Evolutionary conservation across 129 eudicot genomes (phyloP), one percentile per base, ranked within the genome.

Genomic region (Saposhnikovia divaricata): DNA sequence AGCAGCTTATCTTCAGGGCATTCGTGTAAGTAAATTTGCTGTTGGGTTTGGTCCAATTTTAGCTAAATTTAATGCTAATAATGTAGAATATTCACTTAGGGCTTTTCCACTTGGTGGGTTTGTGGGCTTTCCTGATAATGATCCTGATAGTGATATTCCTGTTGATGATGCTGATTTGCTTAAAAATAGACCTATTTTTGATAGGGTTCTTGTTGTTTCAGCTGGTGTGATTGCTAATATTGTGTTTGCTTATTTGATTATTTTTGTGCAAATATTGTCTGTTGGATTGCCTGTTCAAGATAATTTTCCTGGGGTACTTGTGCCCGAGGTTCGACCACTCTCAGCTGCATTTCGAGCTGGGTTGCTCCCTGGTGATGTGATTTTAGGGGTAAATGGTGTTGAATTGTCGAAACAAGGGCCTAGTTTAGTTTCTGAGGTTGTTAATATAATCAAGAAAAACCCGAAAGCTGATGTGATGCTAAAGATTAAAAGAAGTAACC

Each of bases 51-150:
- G 99, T 83, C 99, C 97, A 9, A 87, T 95, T 80, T 86, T 95
- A 76, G 99, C 99, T 80, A 90, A 92, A 75, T 88, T 95, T 72
- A 90, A 92, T 83, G 87, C 96, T 0, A 87, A 90, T 4, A 92
- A 95, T 78, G 99, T 95, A 3, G 99, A 95, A 86, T 95, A 95
- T 77, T 95, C 99, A 5, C 72, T 95, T 81, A 84, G 99, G 76
- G 97, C 99, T 37, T 87, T 95, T 83, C 99, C 99, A 53, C 86
- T 95, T 50, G 97, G 97, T 72, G 97, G 99, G 57, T 95, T 92
- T 88, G 97, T 95, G 75, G 99, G 94, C n/a, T 95, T 95, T 79
- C 99, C 97, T 76, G 97, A 92, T 92, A 92, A 90, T 84, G 99
- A 95, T 85, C 96, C 99, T 7, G 96, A 95, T 81, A 95, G 97